phyloP scores from a whole-genome alignment of 202 grass and related monocot species.

The Setaria viridis region DNA sequence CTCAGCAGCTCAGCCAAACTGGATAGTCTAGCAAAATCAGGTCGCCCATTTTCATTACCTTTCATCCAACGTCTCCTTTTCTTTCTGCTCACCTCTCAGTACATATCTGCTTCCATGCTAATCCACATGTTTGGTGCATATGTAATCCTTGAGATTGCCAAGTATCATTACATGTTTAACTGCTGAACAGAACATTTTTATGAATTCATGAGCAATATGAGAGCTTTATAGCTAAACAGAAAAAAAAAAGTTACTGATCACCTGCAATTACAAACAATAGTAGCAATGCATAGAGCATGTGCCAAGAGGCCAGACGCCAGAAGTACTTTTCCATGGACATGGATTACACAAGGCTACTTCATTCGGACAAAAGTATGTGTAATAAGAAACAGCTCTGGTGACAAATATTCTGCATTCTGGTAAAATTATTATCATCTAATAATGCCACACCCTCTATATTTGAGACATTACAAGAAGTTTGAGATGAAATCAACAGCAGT shows the following conservation, averaged over 20 bases:
- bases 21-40: constrained; percentile 24
- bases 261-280: constrained; percentile 1
- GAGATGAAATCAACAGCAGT: constrained; percentile 31
- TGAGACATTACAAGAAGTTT: constrained; percentile 18
- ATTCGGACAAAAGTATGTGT: constrained; percentile 16
- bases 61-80: constrained; percentile 23
- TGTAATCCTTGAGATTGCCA: constrained; percentile 23
- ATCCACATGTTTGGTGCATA: constrained; percentile 23
- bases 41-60: background rate
- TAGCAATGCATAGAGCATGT: constrained; percentile 2
- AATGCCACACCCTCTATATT: background rate
- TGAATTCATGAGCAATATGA: constrained; percentile 7
- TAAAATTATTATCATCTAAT: constrained; percentile 25
- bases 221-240: background rate
- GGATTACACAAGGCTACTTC: constrained; percentile 34
- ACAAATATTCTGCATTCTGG: constrained; percentile 10
- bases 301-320: background rate
- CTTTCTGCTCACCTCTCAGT: constrained; percentile 15
- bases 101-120: constrained; percentile 22
- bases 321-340: constrained; percentile 14
- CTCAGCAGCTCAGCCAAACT: constrained; percentile 24
- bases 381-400: background rate
- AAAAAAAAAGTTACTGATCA: constrained; percentile 6
- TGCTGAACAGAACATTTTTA: no score
- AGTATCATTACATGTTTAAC: background rate